Conservation (phyloP, 2,329 filamentous ascomycete genomes). For the Sarocladium strictum region DNA sequence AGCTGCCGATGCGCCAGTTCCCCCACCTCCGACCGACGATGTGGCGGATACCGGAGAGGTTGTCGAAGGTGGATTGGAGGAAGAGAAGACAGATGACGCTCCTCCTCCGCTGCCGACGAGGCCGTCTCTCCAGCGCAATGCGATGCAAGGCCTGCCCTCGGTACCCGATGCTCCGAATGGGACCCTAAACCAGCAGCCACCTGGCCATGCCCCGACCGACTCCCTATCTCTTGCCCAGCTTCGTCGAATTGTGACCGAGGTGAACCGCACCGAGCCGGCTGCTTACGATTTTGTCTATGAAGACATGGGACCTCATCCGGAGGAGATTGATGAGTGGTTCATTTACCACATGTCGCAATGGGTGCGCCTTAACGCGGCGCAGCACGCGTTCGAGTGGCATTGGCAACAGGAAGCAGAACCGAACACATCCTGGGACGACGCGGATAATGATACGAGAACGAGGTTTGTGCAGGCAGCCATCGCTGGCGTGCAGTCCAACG, state of each 20-base stretch:
- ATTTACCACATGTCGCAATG: slow-evolving; percentile 84
- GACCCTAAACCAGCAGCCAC: slow-evolving; percentile 18
- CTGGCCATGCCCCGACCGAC: slow-evolving; percentile 43
- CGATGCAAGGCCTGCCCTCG: slow-evolving; percentile 18
- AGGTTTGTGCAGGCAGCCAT: slow-evolving; percentile 54
- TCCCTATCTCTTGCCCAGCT: slow-evolving; percentile 72
- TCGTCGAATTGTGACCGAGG: slow-evolving; percentile 65
- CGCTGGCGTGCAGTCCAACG: slow-evolving; percentile 33
- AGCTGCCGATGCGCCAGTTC: neutral
- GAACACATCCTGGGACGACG: slow-evolving; percentile 57
- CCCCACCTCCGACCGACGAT: slow-evolving; percentile 24
- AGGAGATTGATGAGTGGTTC: slow-evolving; percentile 98
- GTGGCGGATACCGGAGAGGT: slow-evolving; percentile 36
- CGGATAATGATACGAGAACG: slow-evolving; percentile 47
- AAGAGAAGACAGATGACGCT: slow-evolving; percentile 25
- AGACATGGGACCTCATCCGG: slow-evolving; percentile 67
- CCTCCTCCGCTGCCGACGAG: slow-evolving; percentile 19
- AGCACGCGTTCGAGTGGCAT: slow-evolving; percentile 69
- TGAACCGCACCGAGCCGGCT: slow-evolving; percentile 59
- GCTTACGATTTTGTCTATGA: slow-evolving; percentile 83
- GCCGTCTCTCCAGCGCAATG: slow-evolving; percentile 25
- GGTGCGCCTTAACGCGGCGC: slow-evolving; percentile 68
- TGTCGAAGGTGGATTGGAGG: slow-evolving; percentile 24
- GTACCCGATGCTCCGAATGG: slow-evolving; percentile 22
- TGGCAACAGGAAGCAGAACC: slow-evolving; percentile 48